Evolutionary conservation across 495 filamentous ascomycete genomes (phyloP), one percentile per base, ranked within the genome.

Genomic region (Opeltia flavorubescens): DNA sequence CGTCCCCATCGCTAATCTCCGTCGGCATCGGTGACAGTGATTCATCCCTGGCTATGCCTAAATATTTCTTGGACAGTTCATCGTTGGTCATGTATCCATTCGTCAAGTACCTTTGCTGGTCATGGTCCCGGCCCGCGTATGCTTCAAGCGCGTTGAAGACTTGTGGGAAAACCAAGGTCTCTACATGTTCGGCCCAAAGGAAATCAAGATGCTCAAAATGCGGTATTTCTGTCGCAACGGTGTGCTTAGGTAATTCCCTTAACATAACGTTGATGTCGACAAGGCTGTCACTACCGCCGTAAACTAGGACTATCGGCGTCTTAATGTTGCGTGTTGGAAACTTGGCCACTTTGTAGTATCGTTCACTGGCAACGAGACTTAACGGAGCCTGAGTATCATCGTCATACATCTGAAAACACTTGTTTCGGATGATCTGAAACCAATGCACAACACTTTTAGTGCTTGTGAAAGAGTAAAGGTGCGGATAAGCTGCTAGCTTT

Each of bases 181-280:
- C 72, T 9, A 93, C 84, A 56, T 95, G 84, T 23, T 74, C 64
- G 4, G 84, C 89, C 91, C 91, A 98, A n/a, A 98, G 67, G 58
- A 98, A 94, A 61, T 98, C 91, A 29, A 98, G 73, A 62, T 98
- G 91, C 57, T 98, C 91, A 58, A 93, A 98, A 50, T 94, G 85
- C 4, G 80, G 75, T 41, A 96, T 81, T 53, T 83, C 79, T 46
- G 77, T 89, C 11, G 86, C 85, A 12, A 87, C 66, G 5, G 89
- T 98, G 54, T 84, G 82, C 9, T 68, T 68, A 0, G 91, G 91
- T 17, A 98, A 67, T 51, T 94, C 87, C 56, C 78, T 79, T 28
- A 94, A 66, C 88, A 96, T 94, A 47, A 89, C 78, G 21, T 80
- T 68, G 56, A 98, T 95, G 56, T 96, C 88, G n/a, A 98, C 86